phyloP scores from a whole-genome alignment of 352 stramenopile species.

The Phytophthora nicotianae region DNA sequence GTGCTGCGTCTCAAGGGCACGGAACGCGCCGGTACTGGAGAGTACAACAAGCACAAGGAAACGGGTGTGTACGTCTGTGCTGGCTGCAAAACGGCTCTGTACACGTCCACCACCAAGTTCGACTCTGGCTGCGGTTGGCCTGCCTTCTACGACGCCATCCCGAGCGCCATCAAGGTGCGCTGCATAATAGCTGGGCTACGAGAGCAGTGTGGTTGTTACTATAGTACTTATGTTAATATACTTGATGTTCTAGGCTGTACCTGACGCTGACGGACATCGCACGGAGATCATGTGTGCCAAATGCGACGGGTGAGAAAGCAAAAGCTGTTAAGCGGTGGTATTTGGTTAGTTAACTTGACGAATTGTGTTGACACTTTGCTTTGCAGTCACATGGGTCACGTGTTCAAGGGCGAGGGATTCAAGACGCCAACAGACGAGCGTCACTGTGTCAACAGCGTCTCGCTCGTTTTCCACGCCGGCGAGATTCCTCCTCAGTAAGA shows the following conservation, averaged over 20 bases:
- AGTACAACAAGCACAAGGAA: conserved; percentile 91
- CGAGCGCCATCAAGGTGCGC: conserved; percentile 77
- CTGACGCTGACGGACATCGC: conserved; percentile 72
- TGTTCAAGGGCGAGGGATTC: conserved; percentile 91
- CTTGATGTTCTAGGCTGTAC: conserved; percentile 45
- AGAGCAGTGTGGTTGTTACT: not conserved
- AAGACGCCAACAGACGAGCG: conserved; percentile 88
- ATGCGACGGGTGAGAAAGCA: conserved; percentile 72
- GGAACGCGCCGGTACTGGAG: conserved; percentile 85
- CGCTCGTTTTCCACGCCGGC: conserved; percentile 80
- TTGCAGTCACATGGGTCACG: conserved; percentile 88
- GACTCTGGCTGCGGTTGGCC: conserved; percentile 92
- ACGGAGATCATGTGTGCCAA: conserved; percentile 91
- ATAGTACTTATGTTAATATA: not conserved
- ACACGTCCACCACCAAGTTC: conserved; percentile 91
- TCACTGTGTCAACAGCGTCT: conserved; percentile 92
- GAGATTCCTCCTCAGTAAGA: conserved; percentile 55
- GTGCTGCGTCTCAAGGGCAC: conserved; percentile 92
- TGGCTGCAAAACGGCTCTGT: conserved; percentile 87
- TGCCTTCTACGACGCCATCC: conserved; percentile 91
- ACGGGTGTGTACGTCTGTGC: conserved; percentile 89
- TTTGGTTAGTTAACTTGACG: conserved; percentile 5
- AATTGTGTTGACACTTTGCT: conserved; percentile 7
- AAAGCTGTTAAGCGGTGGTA: conserved; percentile 1
- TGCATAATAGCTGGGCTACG: not conserved